A percentile compares a stretch with the other conserved stretches of the same genome.
Evolutionary conservation across 1,284 basidiomycete genomes (phyloP).

Genomic region (Leccinum insolens): DNA sequence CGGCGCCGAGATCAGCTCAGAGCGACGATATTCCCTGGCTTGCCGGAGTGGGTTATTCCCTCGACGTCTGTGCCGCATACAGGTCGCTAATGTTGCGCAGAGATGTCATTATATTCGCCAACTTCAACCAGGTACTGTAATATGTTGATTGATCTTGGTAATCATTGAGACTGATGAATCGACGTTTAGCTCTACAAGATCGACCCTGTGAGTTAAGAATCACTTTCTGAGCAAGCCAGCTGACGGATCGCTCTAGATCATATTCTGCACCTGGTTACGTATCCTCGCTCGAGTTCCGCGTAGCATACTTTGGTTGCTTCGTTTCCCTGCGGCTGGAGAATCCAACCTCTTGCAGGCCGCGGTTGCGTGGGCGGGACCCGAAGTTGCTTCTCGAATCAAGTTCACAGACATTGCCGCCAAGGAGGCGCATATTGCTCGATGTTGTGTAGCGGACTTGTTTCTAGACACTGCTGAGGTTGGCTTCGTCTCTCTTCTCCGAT

Average conservation of each 20-base stretch:
- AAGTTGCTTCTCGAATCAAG: constrained; percentile 54
- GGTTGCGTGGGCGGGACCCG: constrained; percentile 51
- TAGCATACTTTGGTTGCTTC: constrained; percentile 63
- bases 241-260: constrained; percentile 32
- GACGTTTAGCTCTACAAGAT: constrained; percentile 52
- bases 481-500: neutral
- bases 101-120: constrained; percentile 59
- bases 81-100: constrained; percentile 26
- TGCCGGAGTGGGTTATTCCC: constrained; percentile 44
- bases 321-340: constrained; percentile 61
- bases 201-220: constrained; percentile 43
- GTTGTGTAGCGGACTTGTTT: constrained; percentile 59
- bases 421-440: constrained; percentile 56
- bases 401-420: constrained; percentile 63
- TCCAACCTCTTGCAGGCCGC: constrained; percentile 54
- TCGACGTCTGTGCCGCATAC: neutral
- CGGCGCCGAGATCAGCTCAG: constrained; percentile 48
- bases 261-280: constrained; percentile 59
- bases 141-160: constrained; percentile 12
- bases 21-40: constrained; percentile 46
- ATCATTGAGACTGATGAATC: constrained; percentile 19
- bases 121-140: constrained; percentile 60
- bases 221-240: neutral
- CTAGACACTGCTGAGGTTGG: constrained; percentile 63
- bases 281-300: constrained; percentile 54